phyloP scores from a whole-genome alignment of 2,329 filamentous ascomycete genomes.

The Colletotrichum zoysiae region DNA sequence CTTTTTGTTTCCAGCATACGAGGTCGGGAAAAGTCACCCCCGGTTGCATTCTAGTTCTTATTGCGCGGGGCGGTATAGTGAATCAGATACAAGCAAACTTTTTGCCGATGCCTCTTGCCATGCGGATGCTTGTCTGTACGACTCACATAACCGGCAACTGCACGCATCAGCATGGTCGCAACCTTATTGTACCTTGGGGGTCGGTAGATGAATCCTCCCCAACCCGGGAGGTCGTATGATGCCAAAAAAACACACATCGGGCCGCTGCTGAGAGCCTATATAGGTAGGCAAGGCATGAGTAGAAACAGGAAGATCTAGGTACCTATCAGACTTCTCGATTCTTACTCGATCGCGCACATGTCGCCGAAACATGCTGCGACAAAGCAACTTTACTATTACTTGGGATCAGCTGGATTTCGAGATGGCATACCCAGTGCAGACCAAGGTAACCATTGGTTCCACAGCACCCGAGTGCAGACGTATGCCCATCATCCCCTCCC shows the following conservation, averaged over 20 bases:
- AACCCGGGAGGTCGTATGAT: too few relatives aligned
- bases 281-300: not conserved
- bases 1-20: not conserved
- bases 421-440: constrained; percentile 14
- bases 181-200: not conserved
- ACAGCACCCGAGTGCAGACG: too few relatives aligned
- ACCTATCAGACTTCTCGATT: not conserved
- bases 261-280: not conserved
- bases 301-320: not conserved
- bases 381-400: not conserved
- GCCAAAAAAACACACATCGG: not conserved
- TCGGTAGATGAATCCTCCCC: not conserved
- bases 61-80: not conserved
- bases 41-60: not conserved
- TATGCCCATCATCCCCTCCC: constrained; percentile 9
- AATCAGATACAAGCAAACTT: not conserved
- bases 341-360: constrained; percentile 19
- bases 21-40: not conserved
- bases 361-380: constrained; percentile 26
- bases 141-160: not conserved
- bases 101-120: not conserved
- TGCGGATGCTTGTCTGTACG: not conserved
- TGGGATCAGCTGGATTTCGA: constrained; percentile 16
- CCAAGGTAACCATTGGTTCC: not conserved
- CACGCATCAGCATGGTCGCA: not conserved